Evolutionary conservation across 768 basidiomycete genomes (phyloP).

Genomic region (Melanogaster broomeanus): DNA sequence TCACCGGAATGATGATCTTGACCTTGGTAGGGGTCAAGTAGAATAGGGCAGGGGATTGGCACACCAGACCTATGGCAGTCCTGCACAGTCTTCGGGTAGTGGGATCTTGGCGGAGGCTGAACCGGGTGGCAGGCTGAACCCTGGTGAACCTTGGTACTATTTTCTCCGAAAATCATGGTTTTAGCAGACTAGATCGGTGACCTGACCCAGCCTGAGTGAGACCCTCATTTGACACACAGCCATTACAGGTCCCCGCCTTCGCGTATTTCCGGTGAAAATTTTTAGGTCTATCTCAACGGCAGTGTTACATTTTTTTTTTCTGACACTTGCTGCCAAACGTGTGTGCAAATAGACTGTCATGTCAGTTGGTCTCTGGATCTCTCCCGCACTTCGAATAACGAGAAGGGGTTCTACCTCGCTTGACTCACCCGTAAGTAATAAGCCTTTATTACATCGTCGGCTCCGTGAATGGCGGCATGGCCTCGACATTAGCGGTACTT

Average conservation of each 20-base stretch:
- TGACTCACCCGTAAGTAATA: conserved; percentile 2
- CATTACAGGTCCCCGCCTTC: conserved; percentile 40
- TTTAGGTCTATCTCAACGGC: conserved; percentile 26
- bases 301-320: conserved; percentile 16
- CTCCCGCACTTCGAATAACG: not conserved
- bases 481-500: not conserved
- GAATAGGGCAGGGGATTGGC: conserved; percentile 15
- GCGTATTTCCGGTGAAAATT: conserved; percentile 39
- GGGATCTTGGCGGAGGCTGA: conserved; percentile 30
- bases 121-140: too few relatives aligned
- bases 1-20: conserved; percentile 14
- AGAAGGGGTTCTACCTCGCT: not conserved
- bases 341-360: not conserved
- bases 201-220: too few relatives aligned
- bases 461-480: conserved; percentile 12
- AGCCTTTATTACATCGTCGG: too few relatives aligned
- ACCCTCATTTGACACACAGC: conserved; percentile 39
- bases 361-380: too few relatives aligned
- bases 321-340: conserved; percentile 6
- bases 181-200: too few relatives aligned
- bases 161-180: conserved; percentile 34
- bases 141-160: conserved; percentile 33
- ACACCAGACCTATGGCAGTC: not conserved
- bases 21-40: conserved; percentile 16
- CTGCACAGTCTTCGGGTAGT: conserved; percentile 16